A percentile compares a stretch with the other conserved stretches of the same genome.
Evolutionary conservation across 1,139 yeast genomes (phyloP).

Genomic region (Hemisphaericaspora xylanilytica): DNA sequence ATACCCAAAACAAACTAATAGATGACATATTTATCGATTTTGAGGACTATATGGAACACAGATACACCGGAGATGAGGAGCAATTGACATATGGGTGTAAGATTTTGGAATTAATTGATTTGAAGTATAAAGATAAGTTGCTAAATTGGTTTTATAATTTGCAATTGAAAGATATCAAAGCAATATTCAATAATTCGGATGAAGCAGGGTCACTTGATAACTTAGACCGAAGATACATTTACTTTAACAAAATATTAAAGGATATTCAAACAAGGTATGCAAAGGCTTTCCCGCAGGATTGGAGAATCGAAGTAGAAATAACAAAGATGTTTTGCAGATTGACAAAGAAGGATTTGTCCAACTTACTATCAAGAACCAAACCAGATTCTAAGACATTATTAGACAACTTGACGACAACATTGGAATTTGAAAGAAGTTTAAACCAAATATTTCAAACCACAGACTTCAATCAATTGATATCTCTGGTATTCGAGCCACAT

Average conservation of each 20-base stretch:
- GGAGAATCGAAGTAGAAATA: slow-evolving; percentile 69
- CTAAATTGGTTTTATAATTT: slow-evolving; percentile 72
- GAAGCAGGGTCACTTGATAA: slow-evolving; percentile 96
- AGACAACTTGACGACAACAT: slow-evolving; percentile 33
- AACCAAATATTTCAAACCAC: slow-evolving; percentile 52
- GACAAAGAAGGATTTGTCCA: slow-evolving; percentile 63
- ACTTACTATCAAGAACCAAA: slow-evolving; percentile 27
- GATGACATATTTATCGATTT: slow-evolving; percentile 78
- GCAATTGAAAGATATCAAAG: slow-evolving; percentile 69
- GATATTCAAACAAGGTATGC: slow-evolving; percentile 55
- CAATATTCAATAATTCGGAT: slow-evolving; percentile 72
- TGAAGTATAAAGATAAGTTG: slow-evolving; percentile 58
- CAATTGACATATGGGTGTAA: slow-evolving; percentile 62
- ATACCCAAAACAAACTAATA: slow-evolving; percentile 61
- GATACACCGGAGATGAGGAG: slow-evolving; percentile 17
- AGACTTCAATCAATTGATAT: slow-evolving; percentile 52
- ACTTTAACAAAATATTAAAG: slow-evolving; percentile 68
- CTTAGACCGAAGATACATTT: slow-evolving; percentile 74
- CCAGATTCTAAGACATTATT: slow-evolving; percentile 58
- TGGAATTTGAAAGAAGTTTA: slow-evolving; percentile 75
- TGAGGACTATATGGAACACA: slow-evolving; percentile 38
- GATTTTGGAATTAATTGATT: slow-evolving; percentile 66
- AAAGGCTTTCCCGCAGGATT: slow-evolving; percentile 60
- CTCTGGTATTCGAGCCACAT: slow-evolving; percentile 81
- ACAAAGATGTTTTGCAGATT: slow-evolving; percentile 62